Base-by-base conservation (phyloP, 1,139 yeast species). In the Blastobotrys serpentis region DNA sequence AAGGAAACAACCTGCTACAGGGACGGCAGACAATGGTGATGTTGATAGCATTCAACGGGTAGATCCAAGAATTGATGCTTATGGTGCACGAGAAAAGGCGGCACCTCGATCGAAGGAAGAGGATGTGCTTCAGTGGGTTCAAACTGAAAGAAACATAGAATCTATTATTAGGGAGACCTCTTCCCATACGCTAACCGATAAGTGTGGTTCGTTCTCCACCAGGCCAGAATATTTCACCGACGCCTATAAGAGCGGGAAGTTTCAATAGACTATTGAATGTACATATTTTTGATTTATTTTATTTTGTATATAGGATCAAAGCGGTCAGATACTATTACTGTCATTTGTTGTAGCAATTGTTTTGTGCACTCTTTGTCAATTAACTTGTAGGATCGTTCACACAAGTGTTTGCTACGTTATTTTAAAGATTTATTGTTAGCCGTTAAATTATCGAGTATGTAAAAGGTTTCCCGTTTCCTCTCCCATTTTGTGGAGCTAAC, bases 61-160 rank as follows among this genome's bases (percentile, higher is more conserved):
- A 7, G 68, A 65, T 46, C 69, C 70, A 1, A 53, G 70, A 17
- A 40, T 63, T 22, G 70, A 67, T 52, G 66, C 71, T 1, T 67
- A 67, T 48, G 65, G 62, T 3, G 65, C 67, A n/a, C 47, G 68
- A 37, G 65, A 56, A 42, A 46, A 43, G 21, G 36, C 32, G 2
- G 48, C 52, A 10, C 26, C 57, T 4, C 56, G 58, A 2, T 41
- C 40, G 6, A 67, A 59, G 44, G 63, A 56, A 18, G 40, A 36
- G 6, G 22, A 36, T 8, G 25, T 36, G 4, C 40, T 36, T 48
- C 46, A 8, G 55, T 65, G 69, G 70, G 62, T 66, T 2, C 42
- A 50, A 13, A 55, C 53, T 30, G 70, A 67, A 39, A 50, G 56
- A 14, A 45, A 48, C 10, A 53, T 66, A n/a, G 71, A 67, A 47